phyloP scores from a whole-genome alignment of 306 rosid genomes.

The Mucuna pruriens region DNA sequence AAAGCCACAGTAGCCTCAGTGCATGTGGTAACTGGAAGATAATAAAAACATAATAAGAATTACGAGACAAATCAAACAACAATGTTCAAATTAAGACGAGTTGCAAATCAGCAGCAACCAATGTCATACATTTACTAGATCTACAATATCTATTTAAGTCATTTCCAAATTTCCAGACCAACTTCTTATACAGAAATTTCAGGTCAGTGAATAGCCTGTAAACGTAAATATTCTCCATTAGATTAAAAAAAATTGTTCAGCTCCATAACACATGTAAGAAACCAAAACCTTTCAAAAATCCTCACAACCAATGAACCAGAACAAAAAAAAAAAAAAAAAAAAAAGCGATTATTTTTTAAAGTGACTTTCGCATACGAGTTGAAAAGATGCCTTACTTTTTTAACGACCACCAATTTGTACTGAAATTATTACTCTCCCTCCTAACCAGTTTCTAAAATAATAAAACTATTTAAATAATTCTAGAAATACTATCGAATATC shows the following conservation, averaged over 20 bases:
- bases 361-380: not conserved
- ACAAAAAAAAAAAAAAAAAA: not conserved
- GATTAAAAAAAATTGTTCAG: not conserved
- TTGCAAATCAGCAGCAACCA: slow-evolving; percentile 4
- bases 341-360: not conserved
- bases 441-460: not conserved
- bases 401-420: not conserved
- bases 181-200: not conserved
- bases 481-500: no score
- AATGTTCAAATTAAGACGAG: not conserved
- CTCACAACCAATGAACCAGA: not conserved
- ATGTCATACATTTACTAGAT: not conserved
- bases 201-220: not conserved
- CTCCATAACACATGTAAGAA: not conserved
- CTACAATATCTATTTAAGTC: slow-evolving; percentile 7
- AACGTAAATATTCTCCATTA: not conserved
- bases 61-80: not conserved
- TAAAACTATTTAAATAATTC: no score
- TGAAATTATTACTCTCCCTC: not conserved
- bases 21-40: slow-evolving; percentile 66
- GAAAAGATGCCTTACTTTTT: no score
- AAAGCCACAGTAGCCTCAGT: slow-evolving; percentile 69
- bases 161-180: not conserved
- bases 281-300: not conserved
- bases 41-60: slow-evolving; percentile 11